phyloP scores from a whole-genome alignment of 2,329 filamentous ascomycete genomes.

The Fusarium anthophilum region DNA sequence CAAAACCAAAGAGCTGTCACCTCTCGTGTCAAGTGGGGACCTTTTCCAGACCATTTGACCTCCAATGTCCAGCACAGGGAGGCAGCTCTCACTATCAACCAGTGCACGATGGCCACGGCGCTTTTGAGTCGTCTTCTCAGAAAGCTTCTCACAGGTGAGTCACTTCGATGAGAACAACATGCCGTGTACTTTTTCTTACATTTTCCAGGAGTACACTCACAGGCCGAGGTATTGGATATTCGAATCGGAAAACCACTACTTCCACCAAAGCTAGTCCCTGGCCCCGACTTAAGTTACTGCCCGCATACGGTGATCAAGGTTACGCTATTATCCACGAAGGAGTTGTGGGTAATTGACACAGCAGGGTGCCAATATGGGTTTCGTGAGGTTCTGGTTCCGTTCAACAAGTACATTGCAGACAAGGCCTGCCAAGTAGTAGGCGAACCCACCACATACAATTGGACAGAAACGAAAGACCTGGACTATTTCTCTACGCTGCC shows the following conservation, averaged over 20 bases:
- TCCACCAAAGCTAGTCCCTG: neutral
- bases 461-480: neutral
- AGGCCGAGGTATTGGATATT: neutral
- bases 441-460: neutral
- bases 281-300: neutral
- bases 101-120: neutral
- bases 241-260: neutral
- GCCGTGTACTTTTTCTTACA: neutral
- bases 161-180: neutral
- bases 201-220: neutral
- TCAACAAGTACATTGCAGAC: neutral
- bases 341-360: neutral
- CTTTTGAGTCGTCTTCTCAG: neutral
- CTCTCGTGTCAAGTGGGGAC: neutral
- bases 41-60: neutral
- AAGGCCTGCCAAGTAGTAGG: neutral
- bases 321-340: fast-evolving
- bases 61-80: neutral
- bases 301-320: neutral
- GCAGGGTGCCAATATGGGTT: neutral
- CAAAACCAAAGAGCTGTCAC: neutral
- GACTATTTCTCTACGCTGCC: neutral
- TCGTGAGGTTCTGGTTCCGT: neutral
- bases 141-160: neutral
- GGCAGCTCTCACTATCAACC: neutral